phyloP scores from a whole-genome alignment of 1,284 basidiomycete genomes.

The Naganishia sp. region DNA sequence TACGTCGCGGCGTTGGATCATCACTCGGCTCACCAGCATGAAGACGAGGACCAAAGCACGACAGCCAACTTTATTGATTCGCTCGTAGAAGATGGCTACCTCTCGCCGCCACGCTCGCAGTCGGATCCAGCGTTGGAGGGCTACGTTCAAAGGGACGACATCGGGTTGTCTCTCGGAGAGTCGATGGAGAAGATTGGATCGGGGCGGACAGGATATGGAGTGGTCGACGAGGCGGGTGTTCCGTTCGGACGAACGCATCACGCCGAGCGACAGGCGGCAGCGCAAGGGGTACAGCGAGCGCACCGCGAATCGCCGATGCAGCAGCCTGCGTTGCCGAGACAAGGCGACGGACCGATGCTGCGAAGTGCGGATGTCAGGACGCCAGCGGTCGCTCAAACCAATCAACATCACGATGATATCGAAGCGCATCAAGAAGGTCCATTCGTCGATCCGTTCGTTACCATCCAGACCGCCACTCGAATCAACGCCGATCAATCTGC shows the following conservation, averaged over 20 bases:
- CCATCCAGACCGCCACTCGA: constrained; percentile 50
- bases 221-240: constrained; percentile 60
- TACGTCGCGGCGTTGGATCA: constrained; percentile 14
- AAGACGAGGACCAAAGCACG: constrained; percentile 36
- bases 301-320: constrained; percentile 33
- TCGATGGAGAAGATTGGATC: constrained; percentile 31
- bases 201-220: constrained; percentile 28
- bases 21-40: background rate
- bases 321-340: constrained; percentile 45
- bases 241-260: constrained; percentile 72
- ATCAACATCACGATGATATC: constrained; percentile 22
- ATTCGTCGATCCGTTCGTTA: constrained; percentile 54
- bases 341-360: constrained; percentile 42
- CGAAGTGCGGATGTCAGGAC: constrained; percentile 47
- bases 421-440: constrained; percentile 49
- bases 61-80: constrained; percentile 54
- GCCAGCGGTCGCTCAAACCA: constrained; percentile 35
- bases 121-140: constrained; percentile 8
- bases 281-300: constrained; percentile 32
- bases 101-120: constrained; percentile 45
- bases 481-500: constrained; percentile 32
- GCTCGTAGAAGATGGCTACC: constrained; percentile 51
- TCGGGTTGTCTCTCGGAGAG: constrained; percentile 35
- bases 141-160: constrained; percentile 25
- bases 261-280: constrained; percentile 43